A percentile compares a stretch with the other conserved stretches of the same genome.
Conservation (phyloP, 1,284 basidiomycete genomes). For the Cutaneotrichosporon cavernicola region DNA sequence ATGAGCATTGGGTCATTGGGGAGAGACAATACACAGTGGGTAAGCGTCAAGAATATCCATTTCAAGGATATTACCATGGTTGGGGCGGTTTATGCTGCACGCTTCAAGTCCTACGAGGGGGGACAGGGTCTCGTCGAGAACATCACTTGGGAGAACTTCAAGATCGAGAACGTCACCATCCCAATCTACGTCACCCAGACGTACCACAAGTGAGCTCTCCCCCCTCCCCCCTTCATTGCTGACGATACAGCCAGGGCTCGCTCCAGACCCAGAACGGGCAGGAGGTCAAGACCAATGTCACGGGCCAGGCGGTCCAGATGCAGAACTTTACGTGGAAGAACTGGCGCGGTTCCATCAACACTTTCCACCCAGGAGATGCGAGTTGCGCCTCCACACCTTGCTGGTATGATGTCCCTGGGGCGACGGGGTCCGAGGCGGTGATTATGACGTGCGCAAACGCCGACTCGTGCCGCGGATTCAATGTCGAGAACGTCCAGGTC, state of each 20-base stretch:
- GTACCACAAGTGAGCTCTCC: conserved; percentile 38
- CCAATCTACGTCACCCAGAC: conserved; percentile 58
- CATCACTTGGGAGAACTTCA: conserved; percentile 58
- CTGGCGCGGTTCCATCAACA: conserved; percentile 54
- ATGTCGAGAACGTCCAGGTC: conserved; percentile 34
- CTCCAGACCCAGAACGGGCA: conserved; percentile 30
- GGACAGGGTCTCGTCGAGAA: conserved; percentile 56
- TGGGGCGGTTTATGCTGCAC: conserved; percentile 57
- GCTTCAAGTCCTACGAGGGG: conserved; percentile 57
- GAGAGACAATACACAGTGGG: conserved; percentile 48
- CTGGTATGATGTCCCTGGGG: conserved; percentile 44
- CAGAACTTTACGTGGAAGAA: conserved; percentile 44
- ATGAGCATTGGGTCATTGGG: conserved; percentile 58
- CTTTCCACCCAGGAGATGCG: conserved; percentile 50
- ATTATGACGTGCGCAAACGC: conserved; percentile 41
- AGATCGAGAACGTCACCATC: conserved; percentile 45
- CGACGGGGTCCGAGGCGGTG: conserved; percentile 41
- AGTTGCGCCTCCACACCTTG: conserved; percentile 49
- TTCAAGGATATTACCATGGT: conserved; percentile 34
- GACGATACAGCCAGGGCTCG: conserved; percentile 30
- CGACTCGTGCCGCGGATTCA: conserved; percentile 29
- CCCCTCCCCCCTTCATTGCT: neutral
- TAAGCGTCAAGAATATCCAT: conserved; percentile 30
- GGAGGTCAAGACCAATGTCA: conserved; percentile 1
- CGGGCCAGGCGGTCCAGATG: conserved; percentile 30